phyloP scores from a whole-genome alignment of 2,329 filamentous ascomycete genomes.

The Diaporthe humulicola region DNA sequence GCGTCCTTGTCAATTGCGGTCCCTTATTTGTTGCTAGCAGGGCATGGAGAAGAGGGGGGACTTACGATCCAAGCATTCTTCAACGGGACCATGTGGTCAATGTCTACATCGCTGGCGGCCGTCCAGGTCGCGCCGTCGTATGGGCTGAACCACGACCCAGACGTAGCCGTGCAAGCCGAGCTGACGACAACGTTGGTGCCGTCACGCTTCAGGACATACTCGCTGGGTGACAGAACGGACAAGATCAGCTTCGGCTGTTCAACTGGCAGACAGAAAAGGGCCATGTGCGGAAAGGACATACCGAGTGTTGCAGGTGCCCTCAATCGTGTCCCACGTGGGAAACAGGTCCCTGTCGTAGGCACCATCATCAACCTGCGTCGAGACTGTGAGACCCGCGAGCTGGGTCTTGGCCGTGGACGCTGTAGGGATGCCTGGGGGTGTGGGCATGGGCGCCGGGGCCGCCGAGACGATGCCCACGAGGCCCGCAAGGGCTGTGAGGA shows the following conservation, averaged over 20 bases:
- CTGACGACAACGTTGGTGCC: slow-evolving; percentile 72
- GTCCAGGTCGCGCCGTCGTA: slow-evolving; percentile 83
- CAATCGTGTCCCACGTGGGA: slow-evolving; percentile 77
- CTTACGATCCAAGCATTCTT: slow-evolving; percentile 83
- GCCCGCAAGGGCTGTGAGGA: slow-evolving; percentile 42
- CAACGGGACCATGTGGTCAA: slow-evolving; percentile 86
- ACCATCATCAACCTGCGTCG: slow-evolving; percentile 64
- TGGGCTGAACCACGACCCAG: slow-evolving; percentile 77
- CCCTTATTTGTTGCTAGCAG: slow-evolving; percentile 8
- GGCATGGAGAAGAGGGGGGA: slow-evolving; percentile 39
- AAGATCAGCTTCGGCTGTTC: neutral
- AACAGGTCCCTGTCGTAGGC: slow-evolving; percentile 77
- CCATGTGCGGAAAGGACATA: slow-evolving; percentile 43
- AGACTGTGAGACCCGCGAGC: slow-evolving; percentile 71
- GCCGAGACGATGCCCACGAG: slow-evolving; percentile 39
- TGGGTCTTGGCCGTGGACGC: slow-evolving; percentile 67
- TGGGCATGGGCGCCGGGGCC: slow-evolving; percentile 46
- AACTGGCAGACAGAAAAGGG: neutral
- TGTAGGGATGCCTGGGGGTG: slow-evolving; percentile 72
- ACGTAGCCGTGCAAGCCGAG: slow-evolving; percentile 71
- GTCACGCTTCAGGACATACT: slow-evolving; percentile 81
- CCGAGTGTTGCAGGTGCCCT: slow-evolving; percentile 78
- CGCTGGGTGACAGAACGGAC: slow-evolving; percentile 51
- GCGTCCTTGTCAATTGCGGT: neutral
- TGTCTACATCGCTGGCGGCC: slow-evolving; percentile 78